Evolutionary conservation across 2,329 filamentous ascomycete species (phyloP), one percentile per base, ranked within the genome.

Genomic region (Aspergillus sp.): DNA sequence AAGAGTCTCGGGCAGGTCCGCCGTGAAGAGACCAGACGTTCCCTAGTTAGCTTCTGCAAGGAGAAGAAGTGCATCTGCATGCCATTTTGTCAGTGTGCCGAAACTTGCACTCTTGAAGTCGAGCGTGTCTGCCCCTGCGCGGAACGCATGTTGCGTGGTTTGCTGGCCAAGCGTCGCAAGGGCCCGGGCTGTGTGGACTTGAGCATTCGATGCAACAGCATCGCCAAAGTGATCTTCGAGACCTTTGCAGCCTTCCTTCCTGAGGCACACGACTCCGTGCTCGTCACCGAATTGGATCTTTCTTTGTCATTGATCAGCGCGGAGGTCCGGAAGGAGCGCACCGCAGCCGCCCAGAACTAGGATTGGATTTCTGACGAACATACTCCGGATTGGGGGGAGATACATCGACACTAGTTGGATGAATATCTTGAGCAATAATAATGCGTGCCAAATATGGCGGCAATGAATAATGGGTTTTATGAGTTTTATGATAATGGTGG

Each of bases 31-130:
- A 47, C 53, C 12, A 46, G 49, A 12, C 49, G 49, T 4, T 42
- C 48, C 10, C 47, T 66, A 12, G 48, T 62, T 29, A 40, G 53
- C 12, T 56, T 63, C 36, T 53, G 57, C 9, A 61, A 57, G 9
- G 54, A 64, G 36, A 51, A 51, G 33, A 67, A 64, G 31, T 70
- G 67, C 42, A 59, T 68, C 35, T 70, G 67, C 46, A 46, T 50
- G 10, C 49, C 54, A 1, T 40, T 50, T 37, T 69, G 67, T 40
- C 47, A 40, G 13, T 70, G 67, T 42, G 52, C 66, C 11, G 39
- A 31, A 13, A 53, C 56, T 10, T 70, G 67, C 39, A 69, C 65
- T 1, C 27, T 49, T 13, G 48, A 60, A 6, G 56, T 56, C 5
- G 51, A 59, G 40, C 54, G 52, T 8, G 35, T 32, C 8, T 70